Conservation (phyloP, 1,139 yeast species). For the Taphrina betulina region DNA sequence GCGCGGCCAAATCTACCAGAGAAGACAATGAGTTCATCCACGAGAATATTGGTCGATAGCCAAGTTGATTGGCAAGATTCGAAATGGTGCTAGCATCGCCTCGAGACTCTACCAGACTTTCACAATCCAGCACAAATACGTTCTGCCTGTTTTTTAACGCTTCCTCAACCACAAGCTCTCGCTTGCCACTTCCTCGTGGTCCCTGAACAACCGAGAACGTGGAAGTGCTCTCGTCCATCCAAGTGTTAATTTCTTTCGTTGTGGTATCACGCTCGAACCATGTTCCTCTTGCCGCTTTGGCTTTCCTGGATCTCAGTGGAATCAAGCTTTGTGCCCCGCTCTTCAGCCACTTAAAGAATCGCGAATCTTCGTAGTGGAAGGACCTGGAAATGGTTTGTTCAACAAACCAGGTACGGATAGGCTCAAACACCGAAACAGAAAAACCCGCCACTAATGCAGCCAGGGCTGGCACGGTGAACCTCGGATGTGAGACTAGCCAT, state of each 20-base stretch:
- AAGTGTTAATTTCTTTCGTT: slow-evolving; percentile 65
- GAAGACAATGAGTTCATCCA: slow-evolving; percentile 83
- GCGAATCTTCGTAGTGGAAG: slow-evolving; percentile 41
- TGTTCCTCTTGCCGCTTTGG: slow-evolving; percentile 16
- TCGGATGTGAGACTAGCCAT: slow-evolving; percentile 69
- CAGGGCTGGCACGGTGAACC: slow-evolving; percentile 69
- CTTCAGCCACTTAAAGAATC: slow-evolving; percentile 37
- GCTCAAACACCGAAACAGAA: slow-evolving; percentile 87
- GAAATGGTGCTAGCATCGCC: slow-evolving; percentile 68
- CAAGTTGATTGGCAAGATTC: slow-evolving; percentile 70
- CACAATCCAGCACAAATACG: slow-evolving; percentile 74
- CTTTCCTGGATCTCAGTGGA: slow-evolving; percentile 42
- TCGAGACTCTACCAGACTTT: slow-evolving; percentile 65
- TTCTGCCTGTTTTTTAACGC: slow-evolving; percentile 55
- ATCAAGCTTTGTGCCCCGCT: slow-evolving; percentile 41
- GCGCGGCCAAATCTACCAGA: slow-evolving; percentile 65
- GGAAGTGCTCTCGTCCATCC: slow-evolving; percentile 78
- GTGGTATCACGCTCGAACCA: slow-evolving; percentile 51
- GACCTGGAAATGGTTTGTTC: slow-evolving; percentile 64
- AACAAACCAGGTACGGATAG: slow-evolving; percentile 79
- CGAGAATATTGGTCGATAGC: slow-evolving; percentile 90
- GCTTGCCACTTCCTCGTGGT: slow-evolving; percentile 92
- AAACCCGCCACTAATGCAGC: slow-evolving; percentile 67
- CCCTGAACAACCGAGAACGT: slow-evolving; percentile 79
- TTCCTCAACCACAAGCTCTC: slow-evolving; percentile 71